Evolutionary conservation across 2,329 filamentous ascomycete species (phyloP), one percentile per base, ranked within the genome.

Genomic region (Fusarium humuli): DNA sequence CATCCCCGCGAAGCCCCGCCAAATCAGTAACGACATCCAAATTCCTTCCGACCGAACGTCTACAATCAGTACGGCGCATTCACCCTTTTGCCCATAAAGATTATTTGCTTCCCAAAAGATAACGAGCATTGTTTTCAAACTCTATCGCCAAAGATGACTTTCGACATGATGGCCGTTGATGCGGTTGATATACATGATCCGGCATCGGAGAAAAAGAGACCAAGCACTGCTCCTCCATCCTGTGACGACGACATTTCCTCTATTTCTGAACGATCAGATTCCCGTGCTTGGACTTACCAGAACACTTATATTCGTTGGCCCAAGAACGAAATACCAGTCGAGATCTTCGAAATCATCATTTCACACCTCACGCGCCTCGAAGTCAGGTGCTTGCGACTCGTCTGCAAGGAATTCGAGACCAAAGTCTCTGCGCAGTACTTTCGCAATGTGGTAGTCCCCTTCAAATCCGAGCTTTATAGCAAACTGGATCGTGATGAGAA

Each of bases 401-500:
- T 91, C 5, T 87, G 83, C 73, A 82, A 80, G 40, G 87, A 90
- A 59, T 87, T 82, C 27, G 88, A 91, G 63, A 69, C 76, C 14
- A 87, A 86, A 64, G 83, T 90, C 3, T 89, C 88, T 1, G 81
- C 83, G 41, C 81, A 83, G 42, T 83, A 91, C 47, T 92, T 91
- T 76, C 82, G 84, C 60, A 88, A 87, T 46, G 86, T 90, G 11
- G 88, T 92, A 8, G 87, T 91, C 3, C 88, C 88, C 3, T 92
- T 92, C 79, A 87, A 86, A 44, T 85, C 87, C 3, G 86, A 90
- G 69, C 86, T 92, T 25, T 91, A 88, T 75, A 85, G 84, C 46
- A 73, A 55, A 72, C 52, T 77, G 20, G 64, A 48, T 29, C 65
- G 61, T 42, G 73, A 75, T 40, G 67, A 73, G 20, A 64, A 72